These are phyloP conservation scores for Fraxinus excelsior DNA, from an alignment of 257 asterid genomes.

Conservation along the genomic window DNA sequence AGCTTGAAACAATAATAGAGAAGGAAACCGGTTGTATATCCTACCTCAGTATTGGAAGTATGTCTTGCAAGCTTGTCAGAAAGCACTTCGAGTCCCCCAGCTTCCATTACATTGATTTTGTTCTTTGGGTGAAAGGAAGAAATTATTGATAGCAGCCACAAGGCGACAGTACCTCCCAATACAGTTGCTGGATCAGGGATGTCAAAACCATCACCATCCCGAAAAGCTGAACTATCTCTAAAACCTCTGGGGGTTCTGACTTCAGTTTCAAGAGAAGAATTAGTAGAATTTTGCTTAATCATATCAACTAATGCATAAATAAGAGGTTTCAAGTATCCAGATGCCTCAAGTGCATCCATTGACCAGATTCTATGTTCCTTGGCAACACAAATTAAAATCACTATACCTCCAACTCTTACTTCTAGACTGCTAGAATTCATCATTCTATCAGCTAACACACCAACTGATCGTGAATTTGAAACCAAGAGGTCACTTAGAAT, in stretches of 20 bases:
- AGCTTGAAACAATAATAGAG: slow-evolving; percentile 17
- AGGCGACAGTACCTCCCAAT: slow-evolving; percentile 68
- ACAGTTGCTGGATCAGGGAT: slow-evolving; percentile 72
- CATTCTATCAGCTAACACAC: slow-evolving; percentile 67
- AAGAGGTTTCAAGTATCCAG: slow-evolving; percentile 73
- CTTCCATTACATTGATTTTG: slow-evolving; percentile 64
- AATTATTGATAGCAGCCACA: slow-evolving; percentile 74
- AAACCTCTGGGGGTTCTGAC: slow-evolving; percentile 51
- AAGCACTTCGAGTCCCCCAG: slow-evolving; percentile 75
- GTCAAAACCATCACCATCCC: slow-evolving; percentile 54
- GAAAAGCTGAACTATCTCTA: slow-evolving; percentile 51
- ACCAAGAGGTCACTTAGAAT: slow-evolving; percentile 54
- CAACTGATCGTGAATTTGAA: slow-evolving; percentile 52
- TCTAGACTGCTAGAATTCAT: slow-evolving; percentile 69
- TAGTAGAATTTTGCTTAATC: slow-evolving; percentile 58
- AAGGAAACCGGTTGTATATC: slow-evolving; percentile 12
- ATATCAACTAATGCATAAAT: slow-evolving; percentile 66
- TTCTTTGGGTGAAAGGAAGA: slow-evolving; percentile 58
- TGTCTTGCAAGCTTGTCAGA: slow-evolving; percentile 59
- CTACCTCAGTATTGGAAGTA: slow-evolving; percentile 58
- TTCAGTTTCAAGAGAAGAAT: slow-evolving; percentile 50
- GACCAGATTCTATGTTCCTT: slow-evolving; percentile 60
- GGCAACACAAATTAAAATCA: slow-evolving; percentile 69
- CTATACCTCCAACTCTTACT: slow-evolving; percentile 77
- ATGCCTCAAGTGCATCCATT: slow-evolving; percentile 58